These are phyloP conservation scores for Paraconiothyrium brasiliense DNA, from an alignment of 2,329 filamentous ascomycete genomes.

Conservation along the genomic window DNA sequence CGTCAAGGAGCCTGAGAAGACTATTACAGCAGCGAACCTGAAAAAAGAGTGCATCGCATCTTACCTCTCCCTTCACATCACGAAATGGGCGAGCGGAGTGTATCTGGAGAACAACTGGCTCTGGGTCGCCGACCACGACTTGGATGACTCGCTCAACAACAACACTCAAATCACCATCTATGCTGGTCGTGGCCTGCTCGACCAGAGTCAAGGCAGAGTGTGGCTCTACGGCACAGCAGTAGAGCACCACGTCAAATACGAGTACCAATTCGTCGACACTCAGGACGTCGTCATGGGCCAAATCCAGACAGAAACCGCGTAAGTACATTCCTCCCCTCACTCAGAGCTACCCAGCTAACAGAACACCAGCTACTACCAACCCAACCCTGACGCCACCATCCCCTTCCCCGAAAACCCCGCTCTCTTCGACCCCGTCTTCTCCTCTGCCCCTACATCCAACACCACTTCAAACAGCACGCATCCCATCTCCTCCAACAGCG, in stretches of 20 bases:
- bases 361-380: slow-evolving; percentile 70
- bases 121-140: slow-evolving; percentile 85
- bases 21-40: slow-evolving; percentile 58
- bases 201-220: slow-evolving; percentile 65
- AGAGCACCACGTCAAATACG: slow-evolving; percentile 71
- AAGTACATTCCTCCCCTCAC: slow-evolving; percentile 45
- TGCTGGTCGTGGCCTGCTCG: slow-evolving; percentile 81
- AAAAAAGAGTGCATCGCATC: slow-evolving; percentile 75
- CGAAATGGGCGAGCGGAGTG: slow-evolving; percentile 63
- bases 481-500: slow-evolving; percentile 40
- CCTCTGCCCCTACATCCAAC: slow-evolving; percentile 60
- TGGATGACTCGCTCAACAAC: slow-evolving; percentile 75
- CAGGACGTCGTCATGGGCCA: slow-evolving; percentile 82
- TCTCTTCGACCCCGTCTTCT: slow-evolving; percentile 75
- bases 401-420: slow-evolving; percentile 69
- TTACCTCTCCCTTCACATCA: slow-evolving; percentile 65
- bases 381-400: slow-evolving; percentile 76
- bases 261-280: slow-evolving; percentile 85
- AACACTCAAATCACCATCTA: slow-evolving; percentile 77
- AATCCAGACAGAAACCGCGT: slow-evolving; percentile 90
- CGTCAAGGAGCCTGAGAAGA: slow-evolving; percentile 73
- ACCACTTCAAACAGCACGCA: slow-evolving; percentile 18
- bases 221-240: slow-evolving; percentile 73
- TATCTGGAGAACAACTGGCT: slow-evolving; percentile 93
- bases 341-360: slow-evolving; percentile 4